Evolutionary conservation across 2,329 filamentous ascomycete genomes (phyloP).

Genomic region (Aspergillus ruber): DNA sequence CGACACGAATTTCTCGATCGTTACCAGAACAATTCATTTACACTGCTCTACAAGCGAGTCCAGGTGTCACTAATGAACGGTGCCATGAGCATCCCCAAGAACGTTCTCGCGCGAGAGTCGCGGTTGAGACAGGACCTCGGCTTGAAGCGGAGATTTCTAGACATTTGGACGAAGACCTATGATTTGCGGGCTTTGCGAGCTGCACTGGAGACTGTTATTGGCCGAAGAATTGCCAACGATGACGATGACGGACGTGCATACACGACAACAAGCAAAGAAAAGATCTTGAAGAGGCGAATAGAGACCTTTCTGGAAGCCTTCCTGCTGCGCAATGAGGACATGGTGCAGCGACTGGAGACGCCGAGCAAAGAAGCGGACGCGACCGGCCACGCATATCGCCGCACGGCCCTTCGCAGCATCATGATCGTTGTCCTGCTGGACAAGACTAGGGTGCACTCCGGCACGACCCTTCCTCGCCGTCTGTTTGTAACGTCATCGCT

Average conservation of each 20-base stretch:
- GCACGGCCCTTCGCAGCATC: constrained; percentile 52
- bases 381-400: constrained; percentile 46
- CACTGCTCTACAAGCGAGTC: constrained; percentile 49
- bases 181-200: constrained; percentile 45
- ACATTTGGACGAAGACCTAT: constrained; percentile 55
- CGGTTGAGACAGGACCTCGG: constrained; percentile 53
- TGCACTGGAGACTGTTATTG: constrained; percentile 54
- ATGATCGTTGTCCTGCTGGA: constrained; percentile 58
- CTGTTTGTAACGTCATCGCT: constrained; percentile 49
- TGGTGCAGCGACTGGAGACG: constrained; percentile 18
- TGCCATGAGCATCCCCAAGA: constrained; percentile 50
- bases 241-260: constrained; percentile 2
- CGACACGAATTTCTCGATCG: constrained; percentile 45
- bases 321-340: constrained; percentile 53
- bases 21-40: constrained; percentile 49
- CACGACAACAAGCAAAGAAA: constrained; percentile 9
- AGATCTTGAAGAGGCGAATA: constrained; percentile 36
- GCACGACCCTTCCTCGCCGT: constrained; percentile 28
- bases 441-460: constrained; percentile 40
- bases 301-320: constrained; percentile 52
- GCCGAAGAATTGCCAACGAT: constrained; percentile 41
- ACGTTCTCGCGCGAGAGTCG: constrained; percentile 40
- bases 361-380: constrained; percentile 34
- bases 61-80: constrained; percentile 55
- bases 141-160: constrained; percentile 50